Percentiles rank a stretch among this genome's conserved stretches.
These are phyloP conservation scores for Sisymbrium altissimum DNA, from an alignment of 345 rosid genomes.

Conservation along the genomic window DNA sequence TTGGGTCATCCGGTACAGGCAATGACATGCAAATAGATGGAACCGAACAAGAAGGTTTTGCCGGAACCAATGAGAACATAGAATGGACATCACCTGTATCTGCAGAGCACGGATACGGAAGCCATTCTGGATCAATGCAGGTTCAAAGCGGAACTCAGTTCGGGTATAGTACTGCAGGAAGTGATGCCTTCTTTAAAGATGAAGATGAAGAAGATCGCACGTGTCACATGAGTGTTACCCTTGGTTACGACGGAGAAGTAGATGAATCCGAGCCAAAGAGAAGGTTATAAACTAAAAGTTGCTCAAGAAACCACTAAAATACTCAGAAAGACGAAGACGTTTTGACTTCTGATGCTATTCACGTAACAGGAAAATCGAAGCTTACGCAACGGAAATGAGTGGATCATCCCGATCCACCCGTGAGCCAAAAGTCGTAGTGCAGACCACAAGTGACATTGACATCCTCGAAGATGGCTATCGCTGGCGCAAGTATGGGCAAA, in stretches of 20 bases:
- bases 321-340: background rate
- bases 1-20: constrained; percentile 45
- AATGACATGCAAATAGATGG: constrained; percentile 50
- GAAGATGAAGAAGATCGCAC: constrained; percentile 66
- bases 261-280: constrained; percentile 88
- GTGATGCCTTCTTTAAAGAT: constrained; percentile 44
- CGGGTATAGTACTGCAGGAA: constrained; percentile 52
- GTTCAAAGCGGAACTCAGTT: constrained; percentile 45
- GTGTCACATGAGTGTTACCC: constrained; percentile 50
- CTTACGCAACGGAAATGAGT: constrained; percentile 59
- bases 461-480: constrained; percentile 83
- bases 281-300: constrained; percentile 44
- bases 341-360: background rate
- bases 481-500: constrained; percentile 89
- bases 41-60: constrained; percentile 41
- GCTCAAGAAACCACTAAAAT: background rate
- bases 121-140: constrained; percentile 39
- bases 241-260: constrained; percentile 50
- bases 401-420: constrained; percentile 83
- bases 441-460: constrained; percentile 72
- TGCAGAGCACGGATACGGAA: constrained; percentile 43
- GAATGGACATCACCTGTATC: constrained; percentile 73
- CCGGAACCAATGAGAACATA: constrained; percentile 30
- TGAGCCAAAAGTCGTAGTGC: constrained; percentile 55
- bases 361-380: constrained; percentile 67